Conservation (phyloP, 169 alveolate species). For the Eimeria praecox region DNA sequence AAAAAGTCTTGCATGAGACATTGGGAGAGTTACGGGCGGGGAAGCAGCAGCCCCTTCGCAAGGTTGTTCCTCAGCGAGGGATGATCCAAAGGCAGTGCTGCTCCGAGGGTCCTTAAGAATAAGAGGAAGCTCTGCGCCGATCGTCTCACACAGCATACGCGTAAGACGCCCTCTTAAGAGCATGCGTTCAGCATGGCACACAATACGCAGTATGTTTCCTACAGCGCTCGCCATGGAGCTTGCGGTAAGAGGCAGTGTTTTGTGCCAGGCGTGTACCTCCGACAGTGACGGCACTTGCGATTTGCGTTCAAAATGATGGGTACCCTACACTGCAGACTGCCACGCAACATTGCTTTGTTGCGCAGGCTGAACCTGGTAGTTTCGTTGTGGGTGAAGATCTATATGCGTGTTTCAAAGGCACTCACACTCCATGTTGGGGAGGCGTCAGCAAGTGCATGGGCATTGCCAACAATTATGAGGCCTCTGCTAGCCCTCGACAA, state of each 20-base stretch:
- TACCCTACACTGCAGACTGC: background rate
- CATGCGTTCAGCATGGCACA: background rate
- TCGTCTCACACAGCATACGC: background rate
- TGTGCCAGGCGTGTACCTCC: background rate
- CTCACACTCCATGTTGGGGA: conserved; percentile 69
- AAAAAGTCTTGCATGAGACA: background rate
- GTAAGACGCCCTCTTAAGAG: background rate
- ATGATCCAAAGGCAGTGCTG: conserved; percentile 69
- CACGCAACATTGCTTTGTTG: background rate
- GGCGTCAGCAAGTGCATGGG: conserved; percentile 57
- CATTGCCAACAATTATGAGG: conserved; percentile 60
- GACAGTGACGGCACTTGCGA: background rate
- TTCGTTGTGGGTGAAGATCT: background rate
- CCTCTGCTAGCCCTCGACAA: conserved; percentile 74
- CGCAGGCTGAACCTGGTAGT: background rate
- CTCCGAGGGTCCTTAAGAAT: conserved; percentile 60
- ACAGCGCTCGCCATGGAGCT: background rate
- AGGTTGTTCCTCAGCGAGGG: conserved; percentile 46
- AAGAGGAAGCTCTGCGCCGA: conserved; percentile 54
- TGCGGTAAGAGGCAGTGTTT: background rate
- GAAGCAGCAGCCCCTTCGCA: conserved; percentile 37
- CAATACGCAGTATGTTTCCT: background rate
- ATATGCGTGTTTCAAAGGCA: background rate
- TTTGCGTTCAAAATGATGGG: background rate
- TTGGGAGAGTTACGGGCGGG: conserved; percentile 27